Percentiles rank a stretch among this genome's conserved stretches.
Conservation (phyloP, 495 filamentous ascomycete genomes). For the Podospora tetraspora region DNA sequence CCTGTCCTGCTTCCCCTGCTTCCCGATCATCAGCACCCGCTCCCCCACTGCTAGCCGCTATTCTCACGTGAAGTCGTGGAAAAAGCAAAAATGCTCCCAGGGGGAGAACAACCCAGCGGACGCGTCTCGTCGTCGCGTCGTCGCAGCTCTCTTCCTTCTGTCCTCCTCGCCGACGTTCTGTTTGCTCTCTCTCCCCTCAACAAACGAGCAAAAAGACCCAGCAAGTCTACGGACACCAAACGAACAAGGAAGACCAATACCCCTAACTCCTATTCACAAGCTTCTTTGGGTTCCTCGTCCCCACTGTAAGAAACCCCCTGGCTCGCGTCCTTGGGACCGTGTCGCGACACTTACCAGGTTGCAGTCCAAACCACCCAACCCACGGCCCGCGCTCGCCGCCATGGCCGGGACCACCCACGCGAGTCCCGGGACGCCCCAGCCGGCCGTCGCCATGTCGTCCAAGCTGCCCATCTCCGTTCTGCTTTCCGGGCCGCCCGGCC, state of each 20-base stretch:
- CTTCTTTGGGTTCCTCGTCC: neutral
- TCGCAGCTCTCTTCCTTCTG: neutral
- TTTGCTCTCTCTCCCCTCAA: neutral
- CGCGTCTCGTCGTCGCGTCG: neutral
- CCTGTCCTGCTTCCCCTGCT: neutral
- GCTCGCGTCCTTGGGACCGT: neutral
- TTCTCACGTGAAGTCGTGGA: neutral
- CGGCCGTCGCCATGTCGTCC: neutral
- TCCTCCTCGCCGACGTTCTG: neutral
- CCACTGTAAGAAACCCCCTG: neutral
- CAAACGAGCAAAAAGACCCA: neutral
- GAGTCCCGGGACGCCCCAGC: neutral
- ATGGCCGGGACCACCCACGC: neutral
- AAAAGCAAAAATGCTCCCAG: neutral
- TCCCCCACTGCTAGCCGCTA: neutral
- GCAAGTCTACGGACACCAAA: neutral
- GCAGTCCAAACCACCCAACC: neutral
- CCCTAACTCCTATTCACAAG: neutral
- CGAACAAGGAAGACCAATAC: neutral
- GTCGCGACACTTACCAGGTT: neutral
- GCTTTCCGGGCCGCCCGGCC: neutral
- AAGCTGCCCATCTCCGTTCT: constrained; percentile 7
- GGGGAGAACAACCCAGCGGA: neutral
- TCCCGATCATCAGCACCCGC: neutral
- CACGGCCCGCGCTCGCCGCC: neutral